A percentile compares a stretch with the other conserved stretches of the same genome.
These are phyloP conservation scores for Globisporangium okanoganense DNA, from an alignment of 352 stramenopile species.

Conservation along the genomic window DNA sequence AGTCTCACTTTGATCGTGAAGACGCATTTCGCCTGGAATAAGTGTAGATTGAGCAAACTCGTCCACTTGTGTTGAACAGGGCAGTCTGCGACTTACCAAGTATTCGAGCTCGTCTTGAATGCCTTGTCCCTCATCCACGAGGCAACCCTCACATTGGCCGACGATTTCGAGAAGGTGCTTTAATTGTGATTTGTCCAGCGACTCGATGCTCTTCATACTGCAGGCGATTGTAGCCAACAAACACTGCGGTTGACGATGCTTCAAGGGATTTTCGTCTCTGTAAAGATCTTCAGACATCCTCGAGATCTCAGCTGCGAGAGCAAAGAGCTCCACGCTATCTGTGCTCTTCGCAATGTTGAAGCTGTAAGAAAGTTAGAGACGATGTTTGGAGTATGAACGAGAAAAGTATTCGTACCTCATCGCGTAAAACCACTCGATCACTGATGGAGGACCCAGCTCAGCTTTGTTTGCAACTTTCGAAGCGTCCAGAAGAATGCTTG, in stretches of 20 bases:
- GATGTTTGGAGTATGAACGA: neutral
- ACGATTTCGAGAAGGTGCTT: conserved; percentile 41
- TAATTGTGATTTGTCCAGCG: conserved; percentile 31
- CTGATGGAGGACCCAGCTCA: conserved; percentile 33
- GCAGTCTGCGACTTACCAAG: conserved; percentile 10
- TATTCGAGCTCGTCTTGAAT: conserved; percentile 12
- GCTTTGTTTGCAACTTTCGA: conserved; percentile 5
- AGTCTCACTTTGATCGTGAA: conserved; percentile 58
- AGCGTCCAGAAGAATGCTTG: conserved; percentile 29
- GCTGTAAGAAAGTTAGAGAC: conserved; percentile 22
- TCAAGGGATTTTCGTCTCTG: conserved; percentile 30
- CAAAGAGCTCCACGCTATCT: conserved; percentile 43
- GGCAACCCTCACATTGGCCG: conserved; percentile 25
- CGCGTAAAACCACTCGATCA: conserved; percentile 76
- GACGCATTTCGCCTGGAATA: conserved; percentile 34
- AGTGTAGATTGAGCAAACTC: neutral
- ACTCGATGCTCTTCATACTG: conserved; percentile 52
- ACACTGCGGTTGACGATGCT: conserved; percentile 32
- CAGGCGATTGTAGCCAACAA: conserved; percentile 56
- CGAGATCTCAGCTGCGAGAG: conserved; percentile 56
- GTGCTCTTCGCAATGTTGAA: conserved; percentile 69
- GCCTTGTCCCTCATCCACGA: conserved; percentile 10
- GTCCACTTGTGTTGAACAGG: neutral
- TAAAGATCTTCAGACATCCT: conserved; percentile 39
- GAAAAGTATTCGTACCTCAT: conserved; percentile 46